Evolutionary conservation across 164 flowering plant species (phyloP), one percentile per base, ranked within the genome.

Genomic region (Vitis cinerea): DNA sequence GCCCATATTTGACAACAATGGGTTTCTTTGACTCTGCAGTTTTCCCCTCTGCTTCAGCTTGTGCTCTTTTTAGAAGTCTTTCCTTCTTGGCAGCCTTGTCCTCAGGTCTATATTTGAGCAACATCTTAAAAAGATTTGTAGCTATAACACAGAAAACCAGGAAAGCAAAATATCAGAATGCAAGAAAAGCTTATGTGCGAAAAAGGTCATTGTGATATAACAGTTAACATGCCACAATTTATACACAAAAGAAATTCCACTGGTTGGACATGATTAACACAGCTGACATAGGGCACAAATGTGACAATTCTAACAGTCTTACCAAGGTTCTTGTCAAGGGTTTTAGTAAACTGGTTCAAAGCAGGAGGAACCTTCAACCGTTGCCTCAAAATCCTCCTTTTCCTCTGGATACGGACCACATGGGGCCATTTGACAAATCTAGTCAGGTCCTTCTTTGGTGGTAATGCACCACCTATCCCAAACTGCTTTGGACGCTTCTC

Each of bases 401-500:
- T 74, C 70, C 85, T 65, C 65, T 83, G 83, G 23, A 83, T 78
- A 4, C 69, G 80, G 61, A 83, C 79, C 16, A 62, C 72, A 47
- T 80, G 66, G 1, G 85, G 83, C 76, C 78, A 83, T 52, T 83
- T 83, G 8, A 83, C 83, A 60, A 73, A 83, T 12, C 85, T 52
- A n/a, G 71, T 65, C 55, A 83, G 23, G 69, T 80, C 86, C 77
- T 74, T 83, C 76, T 85, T 83, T 37, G 85, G 88, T 5, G 88
- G 86, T 37, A 85, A 58, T 0, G 85, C 85, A 6, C 88, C 88
- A 6, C 88, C 88, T 44, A 85, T 83, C 2, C 94, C 94, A 66
- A 89, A 89, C 67, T 89, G 94, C 83, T 89, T 86, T 3, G 92
- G 80, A 3, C 89, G 80, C 83, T 88, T 89, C 81, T 89, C 94